A percentile compares a stretch with the other conserved stretches of the same genome.
Evolutionary conservation across 305 asterid species (phyloP).

Genomic region (Solanum aculeatissimum): DNA sequence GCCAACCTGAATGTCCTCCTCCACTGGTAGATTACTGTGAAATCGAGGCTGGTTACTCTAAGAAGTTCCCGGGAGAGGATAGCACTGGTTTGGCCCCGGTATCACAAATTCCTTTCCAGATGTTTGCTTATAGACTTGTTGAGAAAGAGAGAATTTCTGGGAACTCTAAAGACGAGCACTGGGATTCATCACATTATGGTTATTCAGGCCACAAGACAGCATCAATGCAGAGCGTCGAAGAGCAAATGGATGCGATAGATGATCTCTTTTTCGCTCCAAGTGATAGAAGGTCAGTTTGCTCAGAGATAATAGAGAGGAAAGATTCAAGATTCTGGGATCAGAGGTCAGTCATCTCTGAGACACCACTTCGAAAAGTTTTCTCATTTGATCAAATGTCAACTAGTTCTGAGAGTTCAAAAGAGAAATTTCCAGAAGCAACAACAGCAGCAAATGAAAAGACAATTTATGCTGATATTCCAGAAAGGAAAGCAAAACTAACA

Average conservation of each 20-base stretch:
- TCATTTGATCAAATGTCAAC: constrained; percentile 32
- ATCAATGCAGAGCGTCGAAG: constrained; percentile 33
- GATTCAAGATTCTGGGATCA: constrained; percentile 30
- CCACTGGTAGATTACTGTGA: constrained; percentile 72
- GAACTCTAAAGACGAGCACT: constrained; percentile 17
- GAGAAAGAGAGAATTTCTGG: constrained; percentile 46
- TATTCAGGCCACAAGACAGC: constrained; percentile 15
- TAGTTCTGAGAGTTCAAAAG: constrained; percentile 39
- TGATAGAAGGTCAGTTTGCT: constrained; percentile 56
- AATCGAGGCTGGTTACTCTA: constrained; percentile 48
- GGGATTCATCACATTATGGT: constrained; percentile 32
- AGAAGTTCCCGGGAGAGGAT: constrained; percentile 27
- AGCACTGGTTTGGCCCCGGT: constrained; percentile 25
- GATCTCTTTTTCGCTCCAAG: constrained; percentile 49
- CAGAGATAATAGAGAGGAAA: constrained; percentile 59
- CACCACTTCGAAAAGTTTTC: constrained; percentile 24
- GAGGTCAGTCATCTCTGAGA: constrained; percentile 60
- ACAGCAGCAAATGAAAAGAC: constrained; percentile 9
- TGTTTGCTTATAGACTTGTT: constrained; percentile 46
- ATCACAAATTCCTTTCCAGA: constrained; percentile 64
- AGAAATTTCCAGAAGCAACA: constrained; percentile 6
- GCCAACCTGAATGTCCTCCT: constrained; percentile 65
- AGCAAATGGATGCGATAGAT: constrained; percentile 46
- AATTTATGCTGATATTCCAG: constrained; percentile 11
- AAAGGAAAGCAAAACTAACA: constrained; percentile 5